Percentiles rank a stretch among this genome's conserved stretches.
phyloP scores from a whole-genome alignment of 805 yeast genomes.

The Pichia paraexigua region DNA sequence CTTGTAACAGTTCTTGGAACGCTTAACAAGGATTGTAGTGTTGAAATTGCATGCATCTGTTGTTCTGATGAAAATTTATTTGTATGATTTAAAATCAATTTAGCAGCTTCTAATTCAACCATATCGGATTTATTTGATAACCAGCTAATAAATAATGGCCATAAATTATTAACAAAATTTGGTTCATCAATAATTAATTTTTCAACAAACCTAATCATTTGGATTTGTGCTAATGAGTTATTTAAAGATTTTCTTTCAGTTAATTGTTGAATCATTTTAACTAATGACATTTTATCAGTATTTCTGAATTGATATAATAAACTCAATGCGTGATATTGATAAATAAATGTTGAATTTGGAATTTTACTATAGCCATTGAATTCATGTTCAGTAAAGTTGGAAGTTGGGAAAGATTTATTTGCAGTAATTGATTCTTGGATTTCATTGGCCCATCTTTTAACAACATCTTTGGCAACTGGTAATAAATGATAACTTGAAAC shows the following conservation, averaged over 20 bases:
- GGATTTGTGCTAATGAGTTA: slow-evolving; percentile 76
- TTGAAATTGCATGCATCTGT: slow-evolving; percentile 59
- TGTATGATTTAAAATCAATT: slow-evolving; percentile 51
- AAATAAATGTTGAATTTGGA: slow-evolving; percentile 67
- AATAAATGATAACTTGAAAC: slow-evolving; percentile 84
- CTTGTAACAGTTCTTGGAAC: slow-evolving; percentile 86
- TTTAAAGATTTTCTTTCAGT: slow-evolving; percentile 51
- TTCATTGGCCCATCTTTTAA: slow-evolving; percentile 90
- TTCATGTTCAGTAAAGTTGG: slow-evolving; percentile 46
- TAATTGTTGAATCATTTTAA: slow-evolving; percentile 81
- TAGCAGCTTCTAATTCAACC: slow-evolving; percentile 89
- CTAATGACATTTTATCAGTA: slow-evolving; percentile 89
- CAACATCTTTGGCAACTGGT: slow-evolving; percentile 86
- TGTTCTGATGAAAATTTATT: slow-evolving; percentile 50
- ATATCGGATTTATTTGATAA: slow-evolving; percentile 75
- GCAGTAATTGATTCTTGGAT: slow-evolving; percentile 82
- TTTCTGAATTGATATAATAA: slow-evolving; percentile 78
- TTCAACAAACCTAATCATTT: slow-evolving; percentile 75
- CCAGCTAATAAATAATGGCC: slow-evolving; percentile 61
- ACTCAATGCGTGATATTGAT: slow-evolving; percentile 95
- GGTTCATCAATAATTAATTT: slow-evolving; percentile 66
- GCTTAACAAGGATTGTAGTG: slow-evolving; percentile 68
- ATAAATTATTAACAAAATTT: slow-evolving; percentile 49
- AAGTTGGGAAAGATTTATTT: slow-evolving; percentile 43
- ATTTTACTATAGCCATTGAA: slow-evolving; percentile 46